These are phyloP conservation scores for Arthrinium phaeospermum DNA, from an alignment of 2,329 filamentous ascomycete genomes.

Conservation along the genomic window DNA sequence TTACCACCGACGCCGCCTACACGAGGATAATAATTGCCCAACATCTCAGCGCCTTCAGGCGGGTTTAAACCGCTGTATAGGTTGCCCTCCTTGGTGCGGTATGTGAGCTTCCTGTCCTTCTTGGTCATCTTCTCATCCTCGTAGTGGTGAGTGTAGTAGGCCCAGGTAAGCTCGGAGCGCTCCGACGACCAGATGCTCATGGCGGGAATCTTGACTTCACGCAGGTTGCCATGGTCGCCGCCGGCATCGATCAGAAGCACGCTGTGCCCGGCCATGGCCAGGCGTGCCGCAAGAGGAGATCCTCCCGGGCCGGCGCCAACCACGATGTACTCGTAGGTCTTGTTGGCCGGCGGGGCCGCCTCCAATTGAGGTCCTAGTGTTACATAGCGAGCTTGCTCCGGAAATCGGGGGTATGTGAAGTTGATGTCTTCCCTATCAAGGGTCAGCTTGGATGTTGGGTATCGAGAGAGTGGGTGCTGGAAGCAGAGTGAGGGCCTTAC, in stretches of 20 bases:
- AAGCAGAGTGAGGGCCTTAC: background rate
- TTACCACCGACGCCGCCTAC: slow-evolving; percentile 40
- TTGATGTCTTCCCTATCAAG: background rate
- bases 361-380: background rate
- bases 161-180: slow-evolving; percentile 49
- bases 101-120: slow-evolving; percentile 55
- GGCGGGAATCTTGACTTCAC: slow-evolving; percentile 54
- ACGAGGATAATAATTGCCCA: slow-evolving; percentile 33
- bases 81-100: slow-evolving; percentile 35
- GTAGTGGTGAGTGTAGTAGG: slow-evolving; percentile 25
- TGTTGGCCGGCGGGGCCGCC: slow-evolving; percentile 16
- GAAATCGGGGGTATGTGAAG: background rate
- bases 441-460: background rate
- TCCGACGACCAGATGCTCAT: slow-evolving; percentile 51
- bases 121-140: slow-evolving; percentile 34
- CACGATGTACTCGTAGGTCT: slow-evolving; percentile 48
- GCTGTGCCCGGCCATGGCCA: slow-evolving; percentile 58
- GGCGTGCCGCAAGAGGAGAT: slow-evolving; percentile 54
- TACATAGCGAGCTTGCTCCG: slow-evolving; percentile 7
- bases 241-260: slow-evolving; percentile 63
- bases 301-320: slow-evolving; percentile 60
- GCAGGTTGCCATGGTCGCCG: slow-evolving; percentile 50
- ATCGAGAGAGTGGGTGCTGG: background rate
- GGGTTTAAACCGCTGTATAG: slow-evolving; percentile 28
- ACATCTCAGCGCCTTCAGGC: slow-evolving; percentile 27